A percentile compares a stretch with the other conserved stretches of the same genome.
Conservation (phyloP, 2,329 filamentous ascomycete genomes). For the Neofusicoccum parvum region DNA sequence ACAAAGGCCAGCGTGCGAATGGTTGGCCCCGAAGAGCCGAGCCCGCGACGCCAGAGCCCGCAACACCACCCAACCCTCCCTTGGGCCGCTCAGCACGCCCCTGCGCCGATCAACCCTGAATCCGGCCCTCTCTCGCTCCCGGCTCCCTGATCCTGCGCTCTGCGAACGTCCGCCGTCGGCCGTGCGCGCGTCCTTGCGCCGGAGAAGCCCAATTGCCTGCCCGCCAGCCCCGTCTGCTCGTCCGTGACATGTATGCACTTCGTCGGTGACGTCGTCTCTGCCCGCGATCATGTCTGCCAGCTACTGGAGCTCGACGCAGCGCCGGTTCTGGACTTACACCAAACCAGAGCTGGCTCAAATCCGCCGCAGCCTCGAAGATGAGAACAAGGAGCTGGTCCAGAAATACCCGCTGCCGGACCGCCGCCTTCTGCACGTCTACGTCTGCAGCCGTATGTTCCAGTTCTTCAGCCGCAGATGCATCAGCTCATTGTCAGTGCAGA, state of each 20-base stretch:
- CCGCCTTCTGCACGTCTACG: constrained; percentile 85
- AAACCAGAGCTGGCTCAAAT: constrained; percentile 76
- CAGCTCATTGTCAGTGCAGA: constrained; percentile 52
- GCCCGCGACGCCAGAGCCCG: not conserved
- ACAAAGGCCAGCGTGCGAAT: constrained; percentile 20
- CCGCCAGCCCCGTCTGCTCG: not conserved
- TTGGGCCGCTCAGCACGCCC: not conserved
- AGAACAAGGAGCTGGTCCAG: constrained; percentile 72
- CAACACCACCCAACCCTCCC: constrained; percentile 11
- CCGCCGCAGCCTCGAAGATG: constrained; percentile 75
- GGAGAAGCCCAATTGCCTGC: not conserved
- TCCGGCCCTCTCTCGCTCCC: too few species aligned
- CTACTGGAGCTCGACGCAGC: constrained; percentile 95
- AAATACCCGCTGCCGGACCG: constrained; percentile 81
- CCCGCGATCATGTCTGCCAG: constrained; percentile 75
- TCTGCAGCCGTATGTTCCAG: constrained; percentile 78
- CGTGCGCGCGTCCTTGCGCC: not conserved
- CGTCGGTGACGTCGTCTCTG: not conserved
- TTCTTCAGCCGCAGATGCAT: not conserved
- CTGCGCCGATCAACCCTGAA: too few species aligned
- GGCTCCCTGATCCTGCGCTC: too few species aligned
- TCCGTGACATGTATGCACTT: not conserved
- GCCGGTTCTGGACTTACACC: constrained; percentile 86
- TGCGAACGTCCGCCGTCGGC: too few species aligned
- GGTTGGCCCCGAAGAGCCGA: constrained; percentile 12